phyloP scores from a whole-genome alignment of 768 basidiomycete genomes.

The Tylopilus balloui region DNA sequence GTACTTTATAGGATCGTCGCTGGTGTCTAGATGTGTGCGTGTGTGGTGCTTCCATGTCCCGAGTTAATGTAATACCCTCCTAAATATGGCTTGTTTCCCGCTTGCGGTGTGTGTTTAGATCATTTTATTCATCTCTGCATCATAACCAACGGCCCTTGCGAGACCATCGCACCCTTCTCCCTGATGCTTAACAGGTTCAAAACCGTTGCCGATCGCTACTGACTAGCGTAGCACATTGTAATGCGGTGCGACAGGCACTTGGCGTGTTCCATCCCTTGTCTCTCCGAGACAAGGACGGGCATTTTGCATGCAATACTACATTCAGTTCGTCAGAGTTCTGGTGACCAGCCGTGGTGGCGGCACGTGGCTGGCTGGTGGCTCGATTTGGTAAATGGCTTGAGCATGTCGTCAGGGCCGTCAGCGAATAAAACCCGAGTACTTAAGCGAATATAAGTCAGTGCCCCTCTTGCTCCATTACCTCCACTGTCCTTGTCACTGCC shows the following conservation, averaged over 20 bases:
- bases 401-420: conserved; percentile 22
- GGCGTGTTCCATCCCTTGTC: too few relatives aligned
- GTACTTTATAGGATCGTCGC: conserved; percentile 50
- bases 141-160: neutral
- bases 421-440: conserved; percentile 16
- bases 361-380: neutral
- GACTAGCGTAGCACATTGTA: neutral
- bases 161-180: neutral
- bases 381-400: conserved; percentile 10
- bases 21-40: conserved; percentile 43
- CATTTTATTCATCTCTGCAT: conserved; percentile 10
- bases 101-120: conserved; percentile 17
- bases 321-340: too few relatives aligned
- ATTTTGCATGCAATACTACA: too few relatives aligned
- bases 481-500: conserved; percentile 4
- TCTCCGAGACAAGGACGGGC: too few relatives aligned
- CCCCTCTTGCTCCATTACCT: conserved; percentile 20
- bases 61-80: conserved; percentile 31
- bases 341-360: too few relatives aligned
- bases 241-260: too few relatives aligned
- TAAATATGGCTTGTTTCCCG: conserved; percentile 20
- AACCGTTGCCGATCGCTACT: neutral
- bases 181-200: neutral
- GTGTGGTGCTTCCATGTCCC: conserved; percentile 5
- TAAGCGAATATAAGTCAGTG: conserved; percentile 18